These are phyloP conservation scores for Lentithecium fluviatile DNA, from an alignment of 495 filamentous ascomycete genomes.

Conservation along the genomic window DNA sequence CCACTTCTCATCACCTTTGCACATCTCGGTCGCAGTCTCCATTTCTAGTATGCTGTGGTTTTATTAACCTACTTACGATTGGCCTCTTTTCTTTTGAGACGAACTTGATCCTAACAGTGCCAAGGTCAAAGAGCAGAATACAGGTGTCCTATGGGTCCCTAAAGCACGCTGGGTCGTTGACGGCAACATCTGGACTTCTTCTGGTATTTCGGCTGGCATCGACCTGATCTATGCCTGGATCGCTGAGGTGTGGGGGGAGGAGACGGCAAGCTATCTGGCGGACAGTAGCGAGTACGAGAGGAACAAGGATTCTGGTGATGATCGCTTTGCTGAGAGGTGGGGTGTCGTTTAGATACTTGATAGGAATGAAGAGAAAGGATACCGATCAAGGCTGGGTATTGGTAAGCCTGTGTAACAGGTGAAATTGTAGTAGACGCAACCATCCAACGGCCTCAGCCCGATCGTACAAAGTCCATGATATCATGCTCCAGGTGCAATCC, in stretches of 20 bases:
- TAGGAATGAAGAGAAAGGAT: neutral
- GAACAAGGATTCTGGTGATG: conserved; percentile 35
- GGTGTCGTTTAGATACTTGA: conserved; percentile 7
- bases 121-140: conserved; percentile 44
- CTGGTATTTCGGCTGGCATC: conserved; percentile 64
- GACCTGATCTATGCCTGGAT: conserved; percentile 61
- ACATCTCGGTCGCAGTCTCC: no score
- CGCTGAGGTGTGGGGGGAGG: conserved; percentile 46
- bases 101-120: conserved; percentile 48
- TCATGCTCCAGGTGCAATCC: conserved; percentile 28
- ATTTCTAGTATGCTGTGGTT: no score
- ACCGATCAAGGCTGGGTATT: neutral
- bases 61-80: neutral
- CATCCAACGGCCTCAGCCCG: neutral
- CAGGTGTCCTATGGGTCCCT: conserved; percentile 58
- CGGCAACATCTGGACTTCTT: conserved; percentile 66
- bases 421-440: neutral
- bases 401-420: neutral
- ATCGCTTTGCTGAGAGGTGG: conserved; percentile 46
- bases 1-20: neutral
- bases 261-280: conserved; percentile 36
- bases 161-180: conserved; percentile 64
- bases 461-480: conserved; percentile 18
- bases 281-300: conserved; percentile 43
- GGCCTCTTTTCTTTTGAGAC: conserved; percentile 61